Percentiles rank a stretch among this genome's conserved stretches.
Evolutionary conservation across 768 basidiomycete genomes (phyloP).

Genomic region (Russula lepida): DNA sequence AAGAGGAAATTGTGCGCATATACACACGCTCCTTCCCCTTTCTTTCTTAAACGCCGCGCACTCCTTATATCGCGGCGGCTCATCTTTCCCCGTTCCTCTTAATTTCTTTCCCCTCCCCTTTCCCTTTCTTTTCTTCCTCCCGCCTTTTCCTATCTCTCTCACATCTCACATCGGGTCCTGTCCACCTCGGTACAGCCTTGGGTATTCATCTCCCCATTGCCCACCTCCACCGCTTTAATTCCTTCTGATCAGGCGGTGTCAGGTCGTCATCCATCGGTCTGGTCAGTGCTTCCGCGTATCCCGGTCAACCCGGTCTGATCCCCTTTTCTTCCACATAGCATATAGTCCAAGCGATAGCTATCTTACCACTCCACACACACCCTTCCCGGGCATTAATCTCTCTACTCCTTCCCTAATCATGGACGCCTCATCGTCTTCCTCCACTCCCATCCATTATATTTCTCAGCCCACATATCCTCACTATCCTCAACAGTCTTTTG

Average conservation of each 20-base stretch:
- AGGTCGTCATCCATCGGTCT: neutral
- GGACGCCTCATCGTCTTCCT: conserved; percentile 5
- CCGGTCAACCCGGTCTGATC: conserved; percentile 1
- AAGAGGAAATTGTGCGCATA: neutral
- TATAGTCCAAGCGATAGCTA: conserved; percentile 15
- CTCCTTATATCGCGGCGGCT: conserved; percentile 13
- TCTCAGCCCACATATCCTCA: conserved; percentile 16
- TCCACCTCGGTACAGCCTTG: conserved; percentile 11
- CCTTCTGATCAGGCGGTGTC: conserved; percentile 9
- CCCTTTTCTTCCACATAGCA: neutral
- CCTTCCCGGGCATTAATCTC: conserved; percentile 12
- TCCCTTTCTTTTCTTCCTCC: neutral
- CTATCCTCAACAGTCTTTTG: conserved; percentile 11
- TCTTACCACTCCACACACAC: conserved; percentile 6
- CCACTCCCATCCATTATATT: conserved; percentile 13
- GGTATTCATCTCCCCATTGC: conserved; percentile 11
- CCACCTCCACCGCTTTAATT: conserved; percentile 7
- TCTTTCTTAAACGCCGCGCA: conserved; percentile 13
- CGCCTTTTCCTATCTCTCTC: neutral
- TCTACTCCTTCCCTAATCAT: conserved; percentile 14
- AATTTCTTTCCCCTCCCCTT: conserved; percentile 1
- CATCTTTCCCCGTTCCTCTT: conserved; percentile 9
- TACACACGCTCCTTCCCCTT: neutral
- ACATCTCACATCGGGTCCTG: neutral
- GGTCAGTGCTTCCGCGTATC: neutral